Evolutionary conservation across 345 rosid species (phyloP), one percentile per base, ranked within the genome.

Genomic region (Orychophragmus violaceus): DNA sequence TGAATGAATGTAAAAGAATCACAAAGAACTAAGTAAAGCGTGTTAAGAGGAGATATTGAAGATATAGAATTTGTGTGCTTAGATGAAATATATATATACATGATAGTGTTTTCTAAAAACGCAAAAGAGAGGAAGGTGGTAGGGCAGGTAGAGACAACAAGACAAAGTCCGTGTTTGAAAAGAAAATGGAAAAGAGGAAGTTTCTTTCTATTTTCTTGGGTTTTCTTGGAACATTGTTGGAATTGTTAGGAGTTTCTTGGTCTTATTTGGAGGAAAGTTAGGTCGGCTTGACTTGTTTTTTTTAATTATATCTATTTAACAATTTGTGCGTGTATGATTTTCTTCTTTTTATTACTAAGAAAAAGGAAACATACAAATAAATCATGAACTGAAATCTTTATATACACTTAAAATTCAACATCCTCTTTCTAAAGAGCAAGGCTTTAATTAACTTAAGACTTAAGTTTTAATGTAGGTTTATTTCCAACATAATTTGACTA

Each of bases 191-290:
- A 45, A 58, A 5, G 12, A 69, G 59, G 66, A 59, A 69, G 51
- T 50, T 59, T 69, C 73, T 51, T 10, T 57, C 0, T 23, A 11
- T 59, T 46, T n/a, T n/a, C n/a, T n/a, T n/a, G n/a, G n/a, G n/a
- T n/a, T n/a, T n/a, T 49, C 13, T 29, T 36, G 3, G 2, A n/a
- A 59, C 29, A 18, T 59, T 25, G 17, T 49, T 27, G 66, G 39
- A 48, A 36, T 36, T 24, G 39, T 28, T 56, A 13, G 17, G 50
- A 25, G 14, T 13, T 0, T 14, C n/a, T 25, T 50, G 32, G 66
- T 69, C 59, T 69, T 69, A 37, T 60, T 60, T 24, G 65, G 66
- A 48, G 41, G 3, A 58, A 48, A 48, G 41, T 58, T 48, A 12
- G 72, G 66, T 48, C 50, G 30, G 22, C 37, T 28, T 17, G 32